Conservation (phyloP, 306 rosid species). For the Trifolium repens region DNA sequence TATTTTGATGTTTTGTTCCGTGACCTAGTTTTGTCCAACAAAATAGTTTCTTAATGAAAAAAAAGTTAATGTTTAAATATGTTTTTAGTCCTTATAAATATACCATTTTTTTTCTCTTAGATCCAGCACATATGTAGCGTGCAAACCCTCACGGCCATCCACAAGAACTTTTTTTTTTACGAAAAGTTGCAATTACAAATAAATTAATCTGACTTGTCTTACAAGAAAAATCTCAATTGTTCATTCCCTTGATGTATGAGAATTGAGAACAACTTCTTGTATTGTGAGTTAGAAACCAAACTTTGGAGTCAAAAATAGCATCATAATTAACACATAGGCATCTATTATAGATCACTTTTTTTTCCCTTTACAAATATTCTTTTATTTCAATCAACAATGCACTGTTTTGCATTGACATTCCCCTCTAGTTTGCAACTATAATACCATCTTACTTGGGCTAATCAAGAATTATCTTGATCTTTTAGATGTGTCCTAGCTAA, state of each 20-base stretch:
- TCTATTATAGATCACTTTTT: not conserved
- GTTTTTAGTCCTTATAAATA: too few species aligned
- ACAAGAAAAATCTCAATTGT: not conserved
- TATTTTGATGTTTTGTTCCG: conserved; percentile 3
- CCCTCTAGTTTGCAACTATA: conserved; percentile 15
- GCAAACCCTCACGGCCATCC: not conserved
- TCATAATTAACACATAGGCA: not conserved
- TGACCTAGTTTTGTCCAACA: not conserved
- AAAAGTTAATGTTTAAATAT: too few species aligned
- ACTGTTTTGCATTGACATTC: conserved; percentile 4
- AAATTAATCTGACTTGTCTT: not conserved
- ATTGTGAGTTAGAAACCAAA: not conserved
- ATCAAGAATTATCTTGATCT: conserved; percentile 39
- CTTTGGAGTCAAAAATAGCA: conserved; percentile 11
- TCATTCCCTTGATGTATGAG: not conserved
- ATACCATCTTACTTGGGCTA: conserved; percentile 28
- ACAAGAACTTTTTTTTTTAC: not conserved
- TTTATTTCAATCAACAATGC: not conserved
- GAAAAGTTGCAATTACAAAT: not conserved
- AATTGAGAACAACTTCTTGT: not conserved
- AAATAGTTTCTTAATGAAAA: not conserved
- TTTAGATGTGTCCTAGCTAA: not conserved
- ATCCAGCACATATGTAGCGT: not conserved
- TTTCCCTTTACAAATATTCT: not conserved
- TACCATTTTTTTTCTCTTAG: not conserved